phyloP scores from a whole-genome alignment of 2,329 filamentous ascomycete species.

The Meredithiella fracta region DNA sequence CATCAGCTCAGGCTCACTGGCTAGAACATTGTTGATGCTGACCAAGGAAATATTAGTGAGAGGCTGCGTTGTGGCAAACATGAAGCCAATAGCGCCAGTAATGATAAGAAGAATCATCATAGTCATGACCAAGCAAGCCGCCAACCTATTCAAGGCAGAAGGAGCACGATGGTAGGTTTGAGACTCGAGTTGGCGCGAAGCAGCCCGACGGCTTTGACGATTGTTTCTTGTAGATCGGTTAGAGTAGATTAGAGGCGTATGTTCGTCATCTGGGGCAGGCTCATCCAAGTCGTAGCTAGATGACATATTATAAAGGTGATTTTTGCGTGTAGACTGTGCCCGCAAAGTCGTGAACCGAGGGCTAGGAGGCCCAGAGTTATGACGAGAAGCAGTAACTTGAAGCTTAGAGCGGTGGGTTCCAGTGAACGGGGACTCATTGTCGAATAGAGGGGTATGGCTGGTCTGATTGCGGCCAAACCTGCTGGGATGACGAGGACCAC shows the following conservation, averaged over 20 bases:
- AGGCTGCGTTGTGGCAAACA: constrained; percentile 82
- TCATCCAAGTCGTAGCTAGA: constrained; percentile 67
- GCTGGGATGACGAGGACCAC: constrained; percentile 64
- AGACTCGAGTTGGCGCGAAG: constrained; percentile 55
- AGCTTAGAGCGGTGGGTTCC: constrained; percentile 49
- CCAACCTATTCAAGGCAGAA: constrained; percentile 54
- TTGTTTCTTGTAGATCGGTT: constrained; percentile 23
- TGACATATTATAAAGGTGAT: constrained; percentile 42
- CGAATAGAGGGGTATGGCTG: constrained; percentile 49
- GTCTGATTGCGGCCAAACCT: constrained; percentile 42
- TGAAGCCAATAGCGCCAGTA: constrained; percentile 71
- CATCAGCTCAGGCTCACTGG: constrained; percentile 89
- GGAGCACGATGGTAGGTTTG: constrained; percentile 48
- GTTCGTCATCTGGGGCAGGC: constrained; percentile 66
- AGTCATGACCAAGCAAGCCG: constrained; percentile 73
- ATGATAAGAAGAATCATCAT: constrained; percentile 68
- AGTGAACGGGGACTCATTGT: constrained; percentile 64
- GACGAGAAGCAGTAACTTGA: constrained; percentile 37
- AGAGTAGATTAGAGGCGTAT: constrained; percentile 61
- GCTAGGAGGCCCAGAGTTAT: constrained; percentile 53
- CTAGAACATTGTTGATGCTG: constrained; percentile 75
- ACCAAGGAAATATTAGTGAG: constrained; percentile 62
- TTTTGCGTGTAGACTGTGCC: constrained; percentile 26
- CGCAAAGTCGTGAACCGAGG: constrained; percentile 36
- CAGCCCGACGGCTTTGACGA: constrained; percentile 36